phyloP scores from a whole-genome alignment of 176 grass and related monocot genomes.

The Zizania latifolia region DNA sequence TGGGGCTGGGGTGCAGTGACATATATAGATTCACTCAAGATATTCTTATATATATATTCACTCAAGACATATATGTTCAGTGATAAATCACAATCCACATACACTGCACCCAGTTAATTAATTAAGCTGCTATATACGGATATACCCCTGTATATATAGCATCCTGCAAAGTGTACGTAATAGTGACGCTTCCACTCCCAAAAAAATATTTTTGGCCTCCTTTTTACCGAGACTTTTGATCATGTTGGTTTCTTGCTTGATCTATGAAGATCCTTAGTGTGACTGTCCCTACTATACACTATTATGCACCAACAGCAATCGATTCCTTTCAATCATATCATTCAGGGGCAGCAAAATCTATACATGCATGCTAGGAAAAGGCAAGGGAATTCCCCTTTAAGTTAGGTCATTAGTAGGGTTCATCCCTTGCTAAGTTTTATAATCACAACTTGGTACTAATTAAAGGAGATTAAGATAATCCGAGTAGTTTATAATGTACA shows the following conservation, averaged over 20 bases:
- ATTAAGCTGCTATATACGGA: background rate
- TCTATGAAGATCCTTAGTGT: slow-evolving; percentile 32
- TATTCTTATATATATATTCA: slow-evolving; percentile 4
- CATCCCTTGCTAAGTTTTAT: slow-evolving; percentile 26
- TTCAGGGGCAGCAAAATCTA: slow-evolving; percentile 43
- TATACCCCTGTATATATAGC: background rate
- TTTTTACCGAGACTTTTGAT: slow-evolving; percentile 38
- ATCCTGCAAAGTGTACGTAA: slow-evolving; percentile 35
- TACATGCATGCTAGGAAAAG: background rate
- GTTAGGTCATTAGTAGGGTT: slow-evolving; percentile 25
- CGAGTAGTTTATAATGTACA: slow-evolving; percentile 27
- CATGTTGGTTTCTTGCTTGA: slow-evolving; percentile 21
- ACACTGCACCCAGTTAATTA: slow-evolving; percentile 1
- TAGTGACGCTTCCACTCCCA: slow-evolving; percentile 30
- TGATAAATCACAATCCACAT: slow-evolving; percentile 30
- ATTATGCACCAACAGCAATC: slow-evolving; percentile 29
- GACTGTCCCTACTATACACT: slow-evolving; percentile 38
- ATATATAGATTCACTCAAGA: background rate
- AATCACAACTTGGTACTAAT: slow-evolving; percentile 35
- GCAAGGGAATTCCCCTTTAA: slow-evolving; percentile 21
- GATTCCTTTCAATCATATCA: slow-evolving; percentile 54
- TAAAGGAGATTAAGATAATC: slow-evolving; percentile 5
- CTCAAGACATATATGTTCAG: slow-evolving; percentile 25
- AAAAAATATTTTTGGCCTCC: slow-evolving; percentile 29
- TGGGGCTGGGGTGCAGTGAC: too few species aligned